Conservation (phyloP, 2,329 filamentous ascomycete genomes). For the Geosmithia putterillii region DNA sequence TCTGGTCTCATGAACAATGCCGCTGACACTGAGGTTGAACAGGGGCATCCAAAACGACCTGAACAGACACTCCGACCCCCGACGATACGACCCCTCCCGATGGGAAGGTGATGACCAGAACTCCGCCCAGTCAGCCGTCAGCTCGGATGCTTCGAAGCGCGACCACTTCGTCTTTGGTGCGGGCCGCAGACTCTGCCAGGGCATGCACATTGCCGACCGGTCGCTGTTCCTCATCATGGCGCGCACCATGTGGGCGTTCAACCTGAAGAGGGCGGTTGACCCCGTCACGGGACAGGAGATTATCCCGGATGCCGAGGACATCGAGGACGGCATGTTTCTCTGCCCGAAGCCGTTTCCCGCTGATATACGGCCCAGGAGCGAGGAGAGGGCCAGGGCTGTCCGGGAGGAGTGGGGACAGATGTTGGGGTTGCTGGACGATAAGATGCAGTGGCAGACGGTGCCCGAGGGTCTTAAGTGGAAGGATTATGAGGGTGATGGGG, state of each 20-base stretch:
- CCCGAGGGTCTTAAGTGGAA: not conserved
- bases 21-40: constrained; percentile 23
- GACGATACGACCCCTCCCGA: constrained; percentile 27
- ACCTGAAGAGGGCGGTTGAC: constrained; percentile 15
- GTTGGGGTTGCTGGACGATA: not conserved
- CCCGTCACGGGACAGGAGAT: constrained; percentile 2
- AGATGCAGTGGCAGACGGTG: not conserved
- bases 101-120: constrained; percentile 11
- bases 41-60: constrained; percentile 35
- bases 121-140: constrained; percentile 13
- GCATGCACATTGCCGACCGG: constrained; percentile 39
- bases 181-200: constrained; percentile 44
- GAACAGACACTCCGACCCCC: constrained; percentile 23
- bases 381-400: constrained; percentile 2
- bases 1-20: constrained; percentile 16
- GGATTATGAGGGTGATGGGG: not conserved
- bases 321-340: constrained; percentile 7
- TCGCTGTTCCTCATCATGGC: constrained; percentile 34
- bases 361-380: constrained; percentile 4
- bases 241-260: constrained; percentile 34
- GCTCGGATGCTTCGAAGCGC: constrained; percentile 24
- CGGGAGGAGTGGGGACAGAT: constrained; percentile 3
- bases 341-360: constrained; percentile 5
- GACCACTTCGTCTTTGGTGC: constrained; percentile 44
- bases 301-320: constrained; percentile 3